A percentile compares a stretch with the other conserved stretches of the same genome.
Conservation (phyloP, 108 stramenopile species). For the Pseudonitzschia pungens region DNA sequence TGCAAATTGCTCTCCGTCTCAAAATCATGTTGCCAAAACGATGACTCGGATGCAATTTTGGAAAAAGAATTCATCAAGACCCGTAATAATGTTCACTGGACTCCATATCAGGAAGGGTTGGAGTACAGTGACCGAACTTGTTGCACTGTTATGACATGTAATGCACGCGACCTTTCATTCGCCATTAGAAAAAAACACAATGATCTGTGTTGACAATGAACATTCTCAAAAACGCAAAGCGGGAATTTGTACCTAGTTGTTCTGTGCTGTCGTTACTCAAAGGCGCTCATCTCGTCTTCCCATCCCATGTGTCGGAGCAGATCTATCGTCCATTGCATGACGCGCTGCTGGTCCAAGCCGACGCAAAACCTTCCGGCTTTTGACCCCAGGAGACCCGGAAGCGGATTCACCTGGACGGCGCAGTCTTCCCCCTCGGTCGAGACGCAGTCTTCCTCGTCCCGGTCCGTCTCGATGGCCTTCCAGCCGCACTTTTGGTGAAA, state of each 20-base stretch:
- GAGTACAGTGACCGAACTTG: no score
- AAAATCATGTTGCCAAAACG: no score
- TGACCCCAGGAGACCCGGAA: slow-evolving; percentile 4
- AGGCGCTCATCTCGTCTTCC: not conserved
- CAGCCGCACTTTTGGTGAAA: not conserved
- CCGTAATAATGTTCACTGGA: no score
- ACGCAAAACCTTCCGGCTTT: not conserved
- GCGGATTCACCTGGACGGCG: not conserved
- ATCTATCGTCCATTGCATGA: not conserved
- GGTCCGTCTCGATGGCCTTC: not conserved
- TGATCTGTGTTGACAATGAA: no score
- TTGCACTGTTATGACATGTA: no score
- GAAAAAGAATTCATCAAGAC: no score
- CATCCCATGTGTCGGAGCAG: not conserved
- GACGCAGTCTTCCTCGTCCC: not conserved
- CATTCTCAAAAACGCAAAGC: no score
- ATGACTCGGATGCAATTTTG: no score
- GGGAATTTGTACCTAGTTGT: not conserved
- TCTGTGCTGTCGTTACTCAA: not conserved
- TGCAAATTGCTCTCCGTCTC: no score
- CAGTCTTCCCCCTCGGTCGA: not conserved
- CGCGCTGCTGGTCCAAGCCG: not conserved
- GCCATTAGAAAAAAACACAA: no score
- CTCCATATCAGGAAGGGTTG: no score
- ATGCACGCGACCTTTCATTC: no score